Evolutionary conservation across 768 basidiomycete genomes (phyloP).

Genomic region (Kockovaella imperatae): DNA sequence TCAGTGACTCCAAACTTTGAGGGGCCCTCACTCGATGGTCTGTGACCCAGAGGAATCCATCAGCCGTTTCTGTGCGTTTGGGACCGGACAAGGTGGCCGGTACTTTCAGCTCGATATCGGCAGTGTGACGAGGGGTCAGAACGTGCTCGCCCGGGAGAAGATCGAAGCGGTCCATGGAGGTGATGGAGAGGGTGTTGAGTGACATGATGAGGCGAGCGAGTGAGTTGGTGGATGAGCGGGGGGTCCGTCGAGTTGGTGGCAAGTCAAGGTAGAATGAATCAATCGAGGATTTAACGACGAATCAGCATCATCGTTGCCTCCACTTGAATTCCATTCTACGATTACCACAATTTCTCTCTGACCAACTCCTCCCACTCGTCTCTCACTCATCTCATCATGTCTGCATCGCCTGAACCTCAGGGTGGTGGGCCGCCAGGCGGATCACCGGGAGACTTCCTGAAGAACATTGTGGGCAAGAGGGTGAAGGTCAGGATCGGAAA

Average conservation of each 20-base stretch:
- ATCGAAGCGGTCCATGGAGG: background rate
- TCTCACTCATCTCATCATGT: no score
- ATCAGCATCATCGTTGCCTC: no score
- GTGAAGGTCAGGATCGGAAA: conserved; percentile 86
- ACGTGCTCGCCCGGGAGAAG: conserved; percentile 17
- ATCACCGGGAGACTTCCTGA: conserved; percentile 85
- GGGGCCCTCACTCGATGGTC: conserved; percentile 27
- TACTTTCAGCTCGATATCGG: conserved; percentile 30
- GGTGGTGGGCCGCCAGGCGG: conserved; percentile 48
- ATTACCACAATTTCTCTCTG: no score
- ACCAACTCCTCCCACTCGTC: no score
- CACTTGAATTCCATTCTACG: no score
- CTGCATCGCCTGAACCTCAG: conserved; percentile 27
- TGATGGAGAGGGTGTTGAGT: background rate
- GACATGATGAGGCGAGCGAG: conserved; percentile 6
- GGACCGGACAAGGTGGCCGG: conserved; percentile 32
- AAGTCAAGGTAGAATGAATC: no score
- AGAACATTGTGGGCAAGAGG: conserved; percentile 90
- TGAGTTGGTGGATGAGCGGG: no score
- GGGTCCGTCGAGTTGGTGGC: no score
- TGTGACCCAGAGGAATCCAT: conserved; percentile 31
- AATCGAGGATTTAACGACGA: no score
- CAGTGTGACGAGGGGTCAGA: conserved; percentile 14
- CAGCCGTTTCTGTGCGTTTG: conserved; percentile 24
- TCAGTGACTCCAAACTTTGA: background rate